These are phyloP conservation scores for Diplodia corticola DNA, from an alignment of 2,329 filamentous ascomycete genomes.

Conservation along the genomic window DNA sequence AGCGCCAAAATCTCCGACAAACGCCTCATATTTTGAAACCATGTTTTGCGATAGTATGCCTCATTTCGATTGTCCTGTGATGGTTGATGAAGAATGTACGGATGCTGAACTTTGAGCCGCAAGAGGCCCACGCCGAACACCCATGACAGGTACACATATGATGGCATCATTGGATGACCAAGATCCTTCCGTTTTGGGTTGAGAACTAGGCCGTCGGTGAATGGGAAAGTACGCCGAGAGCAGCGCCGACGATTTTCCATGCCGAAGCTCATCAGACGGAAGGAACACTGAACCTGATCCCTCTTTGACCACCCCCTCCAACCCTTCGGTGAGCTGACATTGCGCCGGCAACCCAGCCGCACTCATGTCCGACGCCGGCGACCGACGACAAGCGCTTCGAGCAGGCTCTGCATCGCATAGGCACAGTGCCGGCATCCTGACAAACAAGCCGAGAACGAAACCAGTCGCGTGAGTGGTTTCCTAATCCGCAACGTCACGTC, in stretches of 20 bases:
- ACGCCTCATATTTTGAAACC: background rate
- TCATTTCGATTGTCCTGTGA: background rate
- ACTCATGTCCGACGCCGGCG: background rate
- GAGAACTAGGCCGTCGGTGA: background rate
- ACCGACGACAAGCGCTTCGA: constrained; percentile 3
- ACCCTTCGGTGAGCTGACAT: background rate
- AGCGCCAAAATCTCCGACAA: background rate
- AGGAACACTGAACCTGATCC: background rate
- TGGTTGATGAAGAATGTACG: background rate
- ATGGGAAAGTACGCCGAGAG: background rate
- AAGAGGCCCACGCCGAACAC: too few relatives aligned
- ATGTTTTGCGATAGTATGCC: background rate
- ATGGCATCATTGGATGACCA: too few relatives aligned
- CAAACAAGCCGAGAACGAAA: constrained; percentile 13
- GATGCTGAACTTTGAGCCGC: too few relatives aligned
- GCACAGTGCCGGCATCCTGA: background rate
- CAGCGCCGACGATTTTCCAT: constrained; percentile 1
- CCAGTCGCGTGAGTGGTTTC: constrained; percentile 9
- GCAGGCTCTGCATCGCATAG: background rate
- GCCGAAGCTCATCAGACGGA: background rate
- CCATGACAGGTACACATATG: too few relatives aligned
- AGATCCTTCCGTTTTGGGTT: background rate
- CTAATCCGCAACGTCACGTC: background rate
- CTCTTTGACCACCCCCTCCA: background rate
- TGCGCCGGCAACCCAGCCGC: background rate